Evolutionary conservation across 306 rosid genomes (phyloP), one percentile per base, ranked within the genome.

Genomic region (Cucumis hystrix): DNA sequence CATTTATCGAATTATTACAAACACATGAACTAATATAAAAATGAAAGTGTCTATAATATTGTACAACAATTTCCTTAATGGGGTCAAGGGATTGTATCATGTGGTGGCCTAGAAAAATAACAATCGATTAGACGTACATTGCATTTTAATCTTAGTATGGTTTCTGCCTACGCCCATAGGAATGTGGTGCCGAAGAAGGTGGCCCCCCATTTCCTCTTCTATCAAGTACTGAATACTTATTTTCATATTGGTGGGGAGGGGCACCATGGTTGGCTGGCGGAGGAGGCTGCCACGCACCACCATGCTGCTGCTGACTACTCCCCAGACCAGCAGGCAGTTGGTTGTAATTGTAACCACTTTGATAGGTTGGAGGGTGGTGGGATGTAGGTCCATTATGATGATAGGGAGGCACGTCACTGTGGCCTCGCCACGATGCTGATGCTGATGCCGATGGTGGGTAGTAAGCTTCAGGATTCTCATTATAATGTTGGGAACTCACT

Each of bases 181-280:
- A 84, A 66, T 69, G 56, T 20, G 73, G 75, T 61, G 94, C 87
- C 10, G 91, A 84, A 74, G 84, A 87, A 6, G 86, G 89, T 60
- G 86, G 89, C 57, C 86, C 77, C 83, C 86, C 73, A 67, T 75
- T 79, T n/a, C 85, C 81, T 77, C 89, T 79, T 77, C 89, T 83
- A 78, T 90, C 90, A 78, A 91, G 79, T 11, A 54, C 71, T 45
- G 94, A 59, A 74, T 77, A 94, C 57, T 74, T 91, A 78, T 94
- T 91, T 35, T 86, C 85, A 14, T 84, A 77, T 41, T 82, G 91
- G 47, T 87, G 88, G 35, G 1, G 82, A 65, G 39, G 76, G 79
- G 25, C 63, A 78, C 43, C 89, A 79, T 61, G 63, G 77, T 30
- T 71, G 23, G 23, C 76, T 6, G n/a, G 20, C 8, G 52, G 51